These are phyloP conservation scores for Polyporus arcularius DNA, from an alignment of 768 basidiomycete genomes.

Conservation along the genomic window DNA sequence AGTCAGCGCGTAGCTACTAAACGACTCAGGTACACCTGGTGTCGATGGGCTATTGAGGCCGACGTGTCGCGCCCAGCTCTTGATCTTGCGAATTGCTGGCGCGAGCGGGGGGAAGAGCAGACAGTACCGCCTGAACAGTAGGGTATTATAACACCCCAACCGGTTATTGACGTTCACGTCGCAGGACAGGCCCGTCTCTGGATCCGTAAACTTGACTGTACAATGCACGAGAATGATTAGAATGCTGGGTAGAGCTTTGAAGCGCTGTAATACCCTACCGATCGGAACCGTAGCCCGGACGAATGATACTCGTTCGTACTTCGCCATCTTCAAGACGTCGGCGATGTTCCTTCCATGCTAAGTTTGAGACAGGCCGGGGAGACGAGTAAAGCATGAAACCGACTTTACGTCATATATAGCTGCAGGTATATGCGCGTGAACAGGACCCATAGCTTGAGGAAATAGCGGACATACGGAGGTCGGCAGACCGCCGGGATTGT, in stretches of 20 bases:
- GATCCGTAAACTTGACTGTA: slow-evolving; percentile 55
- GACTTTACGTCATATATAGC: neutral
- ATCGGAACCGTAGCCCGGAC: slow-evolving; percentile 41
- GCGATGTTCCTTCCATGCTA: slow-evolving; percentile 26
- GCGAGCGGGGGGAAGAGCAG: slow-evolving; percentile 44
- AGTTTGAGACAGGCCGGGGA: slow-evolving; percentile 12
- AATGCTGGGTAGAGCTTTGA: neutral
- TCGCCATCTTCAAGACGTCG: slow-evolving; percentile 28
- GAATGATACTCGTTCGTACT: slow-evolving; percentile 33
- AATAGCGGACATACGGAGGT: neutral
- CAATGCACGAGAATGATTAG: neutral
- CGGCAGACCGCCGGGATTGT: neutral
- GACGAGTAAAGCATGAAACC: too few species aligned
- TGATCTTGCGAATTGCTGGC: slow-evolving; percentile 48
- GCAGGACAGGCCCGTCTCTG: slow-evolving; percentile 40
- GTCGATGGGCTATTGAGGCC: slow-evolving; percentile 50
- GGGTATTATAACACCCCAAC: slow-evolving; percentile 53
- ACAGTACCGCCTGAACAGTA: slow-evolving; percentile 54
- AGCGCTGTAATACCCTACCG: slow-evolving; percentile 23
- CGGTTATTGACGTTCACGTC: slow-evolving; percentile 68
- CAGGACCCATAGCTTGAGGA: neutral
- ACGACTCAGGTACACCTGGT: slow-evolving; percentile 33
- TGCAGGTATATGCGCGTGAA: neutral
- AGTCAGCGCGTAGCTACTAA: slow-evolving; percentile 63
- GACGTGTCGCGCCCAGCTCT: slow-evolving; percentile 59